phyloP scores from a whole-genome alignment of 306 rosid genomes.

The Corylus americana region DNA sequence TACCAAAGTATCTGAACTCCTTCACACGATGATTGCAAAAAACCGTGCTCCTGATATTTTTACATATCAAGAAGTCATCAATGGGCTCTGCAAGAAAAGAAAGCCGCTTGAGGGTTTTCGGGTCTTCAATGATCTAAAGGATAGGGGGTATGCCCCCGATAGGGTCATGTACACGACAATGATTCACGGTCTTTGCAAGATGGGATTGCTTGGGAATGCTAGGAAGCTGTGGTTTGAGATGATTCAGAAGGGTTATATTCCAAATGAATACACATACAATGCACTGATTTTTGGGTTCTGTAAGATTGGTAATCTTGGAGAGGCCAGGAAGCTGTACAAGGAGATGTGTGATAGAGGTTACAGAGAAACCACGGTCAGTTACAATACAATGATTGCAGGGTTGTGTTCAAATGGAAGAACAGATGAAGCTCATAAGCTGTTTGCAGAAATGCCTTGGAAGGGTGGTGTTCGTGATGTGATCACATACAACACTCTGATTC shows the following conservation, averaged over 20 bases:
- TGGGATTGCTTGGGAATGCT: constrained; percentile 52
- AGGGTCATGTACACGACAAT: constrained; percentile 71
- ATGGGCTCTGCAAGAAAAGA: constrained; percentile 53
- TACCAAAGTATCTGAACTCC: constrained; percentile 55
- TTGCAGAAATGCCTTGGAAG: constrained; percentile 59
- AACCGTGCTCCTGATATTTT: constrained; percentile 41
- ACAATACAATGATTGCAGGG: constrained; percentile 52
- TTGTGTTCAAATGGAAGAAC: constrained; percentile 53
- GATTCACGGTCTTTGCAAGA: constrained; percentile 56
- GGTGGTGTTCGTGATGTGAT: constrained; percentile 48
- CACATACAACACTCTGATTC: constrained; percentile 57
- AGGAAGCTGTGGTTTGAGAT: constrained; percentile 86
- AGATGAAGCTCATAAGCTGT: constrained; percentile 53
- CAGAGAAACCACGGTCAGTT: constrained; percentile 43
- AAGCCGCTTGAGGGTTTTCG: constrained; percentile 43
- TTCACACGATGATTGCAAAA: constrained; percentile 65
- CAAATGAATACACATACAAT: constrained; percentile 62
- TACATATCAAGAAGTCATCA: constrained; percentile 63
- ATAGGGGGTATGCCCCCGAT: constrained; percentile 77
- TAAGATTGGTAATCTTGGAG: constrained; percentile 45
- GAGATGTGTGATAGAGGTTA: constrained; percentile 64
- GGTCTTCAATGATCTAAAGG: constrained; percentile 68
- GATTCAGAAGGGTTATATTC: constrained; percentile 61
- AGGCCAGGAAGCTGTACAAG: constrained; percentile 49
- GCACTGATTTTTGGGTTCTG: constrained; percentile 52